Evolutionary conservation across 495 filamentous ascomycete genomes (phyloP).

Genomic region (Trypethelium eluteriae): DNA sequence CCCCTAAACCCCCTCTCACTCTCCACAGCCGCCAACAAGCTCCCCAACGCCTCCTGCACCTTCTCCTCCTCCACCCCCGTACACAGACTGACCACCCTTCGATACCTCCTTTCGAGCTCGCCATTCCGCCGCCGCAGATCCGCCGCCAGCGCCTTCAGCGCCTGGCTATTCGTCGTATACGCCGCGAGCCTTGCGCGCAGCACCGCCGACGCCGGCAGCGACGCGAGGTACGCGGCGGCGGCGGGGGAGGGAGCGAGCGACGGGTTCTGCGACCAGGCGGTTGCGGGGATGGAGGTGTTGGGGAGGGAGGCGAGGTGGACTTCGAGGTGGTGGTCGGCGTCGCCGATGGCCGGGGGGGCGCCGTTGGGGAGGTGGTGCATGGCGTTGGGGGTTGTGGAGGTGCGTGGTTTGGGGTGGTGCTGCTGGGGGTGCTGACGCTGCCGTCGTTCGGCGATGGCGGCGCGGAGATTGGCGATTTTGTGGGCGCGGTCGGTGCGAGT

Average conservation of each 20-base stretch:
- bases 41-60: constrained; percentile 57
- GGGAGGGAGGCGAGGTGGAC: constrained; percentile 22
- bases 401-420: not conserved
- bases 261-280: constrained; percentile 4
- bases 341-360: constrained; percentile 36
- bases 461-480: constrained; percentile 53
- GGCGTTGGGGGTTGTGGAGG: constrained; percentile 24
- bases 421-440: not conserved
- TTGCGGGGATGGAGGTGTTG: constrained; percentile 1
- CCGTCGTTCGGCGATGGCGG: constrained; percentile 46
- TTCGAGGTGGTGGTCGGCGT: constrained; percentile 48
- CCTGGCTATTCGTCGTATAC: constrained; percentile 43
- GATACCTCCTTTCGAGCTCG: constrained; percentile 62
- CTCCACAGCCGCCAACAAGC: constrained; percentile 60
- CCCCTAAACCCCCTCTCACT: constrained; percentile 58
- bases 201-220: constrained; percentile 28
- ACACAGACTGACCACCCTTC: constrained; percentile 61
- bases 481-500: constrained; percentile 52
- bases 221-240: constrained; percentile 21
- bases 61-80: constrained; percentile 55
- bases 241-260: constrained; percentile 5
- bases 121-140: constrained; percentile 52
- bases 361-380: constrained; percentile 30
- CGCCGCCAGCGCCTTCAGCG: constrained; percentile 40
- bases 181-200: constrained; percentile 39